Evolutionary conservation across 257 asterid genomes (phyloP), one percentile per base, ranked within the genome.

Genomic region (Euphrasia confusa): DNA sequence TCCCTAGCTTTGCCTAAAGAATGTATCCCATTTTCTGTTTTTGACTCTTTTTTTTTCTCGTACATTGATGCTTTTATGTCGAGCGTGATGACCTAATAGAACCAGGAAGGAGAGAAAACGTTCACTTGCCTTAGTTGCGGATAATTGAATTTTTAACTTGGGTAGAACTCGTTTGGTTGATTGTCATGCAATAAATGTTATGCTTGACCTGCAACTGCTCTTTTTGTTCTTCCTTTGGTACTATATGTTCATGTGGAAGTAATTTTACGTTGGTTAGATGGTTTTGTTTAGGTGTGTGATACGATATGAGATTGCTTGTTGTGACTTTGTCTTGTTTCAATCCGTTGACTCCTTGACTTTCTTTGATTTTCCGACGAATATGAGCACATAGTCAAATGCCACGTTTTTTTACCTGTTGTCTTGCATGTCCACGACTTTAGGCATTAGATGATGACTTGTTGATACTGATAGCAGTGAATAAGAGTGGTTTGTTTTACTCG

Each of bases 81-180:
- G 64, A 73, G 52, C 53, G 77, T 70, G 73, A 68, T 60, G 55
- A 49, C 27, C 64, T 71, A 63, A 17, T 52, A 67, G 78, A 63
- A 71, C 66, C 50, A 42, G 30, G 60, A 68, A 55, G 60, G 32
- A 35, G 44, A 59, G 44, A 65, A 66, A 71, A 21, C 2, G 10
- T 28, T 14, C 28, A 11, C 54, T 62, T 57, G 69, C 60, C 64
- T 68, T 52, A 35, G 61, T 21, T 75, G 56, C 33, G 74, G 60
- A 59, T 52, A 52, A 40, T 15, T 49, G 24, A 58, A 53, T 14
- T 72, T 60, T 68, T 13, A 4, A 12, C 17, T 57, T 68, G 60
- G 44, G 52, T 68, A 61, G 68, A 62, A 60, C 71, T 70, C 64
- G 26, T 70, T 44, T 44, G 67, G 67, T 65, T 61, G 67, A 61